phyloP scores from a whole-genome alignment of 768 basidiomycete species.

The Termitomyces sp. region DNA sequence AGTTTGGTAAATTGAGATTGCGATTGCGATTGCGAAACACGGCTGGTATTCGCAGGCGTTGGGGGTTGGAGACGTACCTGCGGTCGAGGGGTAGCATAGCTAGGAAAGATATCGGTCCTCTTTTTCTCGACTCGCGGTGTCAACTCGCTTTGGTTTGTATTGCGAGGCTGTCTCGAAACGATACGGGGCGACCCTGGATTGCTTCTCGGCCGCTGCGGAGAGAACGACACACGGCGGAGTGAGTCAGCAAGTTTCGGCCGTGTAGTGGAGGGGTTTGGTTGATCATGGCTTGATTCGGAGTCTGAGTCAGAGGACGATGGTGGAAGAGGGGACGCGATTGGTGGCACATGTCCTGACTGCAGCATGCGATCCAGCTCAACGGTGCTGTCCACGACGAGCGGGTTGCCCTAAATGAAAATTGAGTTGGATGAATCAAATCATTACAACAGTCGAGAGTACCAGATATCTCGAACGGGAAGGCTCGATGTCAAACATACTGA shows the following conservation, averaged over 20 bases:
- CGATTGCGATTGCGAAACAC: conserved; percentile 3
- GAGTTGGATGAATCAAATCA: conserved; percentile 2
- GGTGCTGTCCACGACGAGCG: conserved; percentile 55
- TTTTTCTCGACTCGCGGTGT: conserved; percentile 27
- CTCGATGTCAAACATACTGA: conserved; percentile 53
- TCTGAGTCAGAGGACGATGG: conserved; percentile 49
- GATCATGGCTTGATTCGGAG: conserved; percentile 34
- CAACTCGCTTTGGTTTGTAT: conserved; percentile 11
- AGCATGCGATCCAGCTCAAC: conserved; percentile 58
- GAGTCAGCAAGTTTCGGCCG: conserved; percentile 69
- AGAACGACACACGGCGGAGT: conserved; percentile 64
- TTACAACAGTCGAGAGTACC: conserved; percentile 25
- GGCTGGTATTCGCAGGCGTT: conserved; percentile 49
- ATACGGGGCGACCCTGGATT: conserved; percentile 23
- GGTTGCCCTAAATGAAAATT: conserved; percentile 26
- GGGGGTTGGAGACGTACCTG: conserved; percentile 53
- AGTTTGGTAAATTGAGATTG: conserved; percentile 51
- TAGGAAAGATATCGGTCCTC: conserved; percentile 21
- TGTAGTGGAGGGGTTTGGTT: conserved; percentile 19
- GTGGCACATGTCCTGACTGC: conserved; percentile 43
- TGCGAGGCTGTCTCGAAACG: conserved; percentile 11
- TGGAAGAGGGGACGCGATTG: conserved; percentile 34
- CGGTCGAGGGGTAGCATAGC: conserved; percentile 29
- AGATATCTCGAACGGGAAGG: conserved; percentile 43
- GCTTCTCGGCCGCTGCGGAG: conserved; percentile 68